Base-by-base conservation (phyloP, 305 asterid species). In the Euphrasia arctica region DNA sequence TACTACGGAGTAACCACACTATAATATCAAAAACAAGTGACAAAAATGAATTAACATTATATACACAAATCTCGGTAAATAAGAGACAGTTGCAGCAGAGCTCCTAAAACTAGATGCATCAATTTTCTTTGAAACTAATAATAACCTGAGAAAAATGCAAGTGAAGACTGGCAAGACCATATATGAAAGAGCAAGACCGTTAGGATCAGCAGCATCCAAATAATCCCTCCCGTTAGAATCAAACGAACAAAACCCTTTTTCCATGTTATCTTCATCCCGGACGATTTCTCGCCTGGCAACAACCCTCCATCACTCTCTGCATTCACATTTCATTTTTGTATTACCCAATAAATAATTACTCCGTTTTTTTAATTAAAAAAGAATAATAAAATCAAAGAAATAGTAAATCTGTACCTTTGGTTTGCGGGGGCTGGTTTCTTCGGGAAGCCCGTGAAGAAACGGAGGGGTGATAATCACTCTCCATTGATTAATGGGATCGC, bases 111-210 rank as follows among this genome's bases (percentile, higher is more conserved):
- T 7, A 25, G 6, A 25, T 7, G n/a, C 59, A 2, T 11, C 5
- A 54, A 8, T 54, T 54, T 27, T 5, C 59, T 9, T 9, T 4
- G 10, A 27, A 54, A 54, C 59, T 9, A 27, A 25, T n/a, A 5
- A 10, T 47, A 65, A 89, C 97, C 97, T 66, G 96, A 72, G 69
- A 92, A 85, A 80, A 89, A 89, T 32, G 85, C 61, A 60, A 85
- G 57, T 41, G 96, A 84, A n/a, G 96, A 89, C 67, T 89, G 96
- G 71, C 98, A 92, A 71, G 98, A 82, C 97, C 96, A 92, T 50
- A 86, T 75, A 60, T 89, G 97, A 75, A 89, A 85, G 65, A 85
- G 60, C 75, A 87, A 73, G 59, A 78, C 97, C 50, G 85, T 73
- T 71, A 87, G 84, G 79, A 92, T 87, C 32, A 92, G 84, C 58